Percentiles rank a stretch among this genome's conserved stretches.
Evolutionary conservation across 2,329 filamentous ascomycete genomes (phyloP).

Genomic region (Hypoxylon sp.): DNA sequence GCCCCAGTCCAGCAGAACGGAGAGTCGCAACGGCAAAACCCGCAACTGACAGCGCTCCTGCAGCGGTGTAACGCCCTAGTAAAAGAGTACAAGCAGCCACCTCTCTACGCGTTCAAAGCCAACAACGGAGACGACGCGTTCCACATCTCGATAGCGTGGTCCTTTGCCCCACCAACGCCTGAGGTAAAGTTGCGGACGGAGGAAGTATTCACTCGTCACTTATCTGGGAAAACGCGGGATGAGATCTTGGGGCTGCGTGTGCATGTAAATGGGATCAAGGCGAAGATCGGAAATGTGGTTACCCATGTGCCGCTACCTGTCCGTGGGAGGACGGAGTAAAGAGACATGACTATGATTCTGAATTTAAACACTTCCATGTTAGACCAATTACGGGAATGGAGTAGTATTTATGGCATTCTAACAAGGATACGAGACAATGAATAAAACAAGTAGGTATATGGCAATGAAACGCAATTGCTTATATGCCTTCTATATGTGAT

Average conservation of each 20-base stretch:
- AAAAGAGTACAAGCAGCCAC: conserved; percentile 73
- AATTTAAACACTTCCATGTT: background rate
- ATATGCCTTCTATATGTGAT: background rate
- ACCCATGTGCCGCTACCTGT: conserved; percentile 62
- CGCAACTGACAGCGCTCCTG: conserved; percentile 75
- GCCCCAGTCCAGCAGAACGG: conserved; percentile 44
- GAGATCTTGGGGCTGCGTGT: conserved; percentile 63
- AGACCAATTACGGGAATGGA: background rate
- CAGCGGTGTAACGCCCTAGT: conserved; percentile 76
- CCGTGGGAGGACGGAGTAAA: conserved; percentile 25
- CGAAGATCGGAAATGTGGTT: conserved; percentile 81
- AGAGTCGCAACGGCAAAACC: conserved; percentile 57
- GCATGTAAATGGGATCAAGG: conserved; percentile 74
- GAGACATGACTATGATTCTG: too few relatives aligned
- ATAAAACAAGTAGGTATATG: background rate
- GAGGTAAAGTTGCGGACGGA: conserved; percentile 60
- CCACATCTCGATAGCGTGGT: conserved; percentile 94
- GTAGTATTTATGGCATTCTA: background rate
- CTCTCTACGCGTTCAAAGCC: conserved; percentile 71
- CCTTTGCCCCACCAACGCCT: conserved; percentile 67
- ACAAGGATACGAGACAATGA: conserved; percentile 7
- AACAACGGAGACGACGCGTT: conserved; percentile 68
- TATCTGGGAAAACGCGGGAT: conserved; percentile 37
- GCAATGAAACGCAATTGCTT: conserved; percentile 14
- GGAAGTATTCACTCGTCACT: conserved; percentile 48